These are phyloP conservation scores for Dispira simplex DNA, from an alignment of 192 early-diverging fungal species.

Conservation along the genomic window DNA sequence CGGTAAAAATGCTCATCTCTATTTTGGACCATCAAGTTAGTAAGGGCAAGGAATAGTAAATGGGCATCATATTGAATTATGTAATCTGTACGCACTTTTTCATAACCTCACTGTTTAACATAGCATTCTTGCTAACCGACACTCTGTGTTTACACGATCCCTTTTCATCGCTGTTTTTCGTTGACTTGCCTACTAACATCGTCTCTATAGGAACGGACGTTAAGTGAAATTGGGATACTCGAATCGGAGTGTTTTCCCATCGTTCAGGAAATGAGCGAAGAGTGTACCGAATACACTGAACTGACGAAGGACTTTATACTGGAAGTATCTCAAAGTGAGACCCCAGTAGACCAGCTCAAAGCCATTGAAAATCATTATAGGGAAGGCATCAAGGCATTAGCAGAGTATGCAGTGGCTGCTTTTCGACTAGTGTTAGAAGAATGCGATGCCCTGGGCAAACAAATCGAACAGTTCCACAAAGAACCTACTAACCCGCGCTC, in stretches of 20 bases:
- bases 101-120: not conserved
- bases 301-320: not conserved
- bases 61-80: not conserved
- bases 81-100: not conserved
- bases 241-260: not conserved
- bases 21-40: not conserved
- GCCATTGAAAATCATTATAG: not conserved
- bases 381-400: conserved; percentile 3
- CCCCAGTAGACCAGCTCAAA: too few species aligned
- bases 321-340: not conserved
- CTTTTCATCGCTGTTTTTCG: not conserved
- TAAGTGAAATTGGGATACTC: not conserved
- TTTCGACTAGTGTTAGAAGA: not conserved
- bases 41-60: not conserved
- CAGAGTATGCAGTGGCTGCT: conserved; percentile 6
- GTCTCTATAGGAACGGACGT: not conserved
- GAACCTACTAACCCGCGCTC: not conserved
- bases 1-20: too few species aligned
- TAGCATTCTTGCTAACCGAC: not conserved
- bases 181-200: not conserved
- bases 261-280: conserved; percentile 9
- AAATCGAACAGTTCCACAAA: conserved; percentile 1
- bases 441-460: not conserved
- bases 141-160: not conserved
- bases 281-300: not conserved